These are phyloP conservation scores for Dipodascopsis uninucleata DNA, from an alignment of 805 yeast species.

Conservation along the genomic window DNA sequence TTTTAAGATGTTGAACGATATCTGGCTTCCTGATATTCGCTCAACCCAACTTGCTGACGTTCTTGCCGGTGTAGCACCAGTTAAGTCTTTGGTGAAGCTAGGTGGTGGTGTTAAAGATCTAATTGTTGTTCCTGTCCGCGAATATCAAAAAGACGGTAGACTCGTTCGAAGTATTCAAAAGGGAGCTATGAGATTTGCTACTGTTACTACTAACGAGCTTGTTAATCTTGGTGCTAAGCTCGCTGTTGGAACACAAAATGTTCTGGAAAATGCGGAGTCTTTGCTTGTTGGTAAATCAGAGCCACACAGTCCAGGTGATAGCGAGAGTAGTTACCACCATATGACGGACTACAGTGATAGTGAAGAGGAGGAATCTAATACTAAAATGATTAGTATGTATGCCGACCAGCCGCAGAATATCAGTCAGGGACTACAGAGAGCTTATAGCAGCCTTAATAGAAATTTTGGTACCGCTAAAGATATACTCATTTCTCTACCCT, in stretches of 20 bases:
- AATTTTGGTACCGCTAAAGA: constrained; percentile 64
- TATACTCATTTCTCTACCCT: constrained; percentile 56
- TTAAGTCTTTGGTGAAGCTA: constrained; percentile 68
- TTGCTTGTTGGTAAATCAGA: constrained; percentile 57
- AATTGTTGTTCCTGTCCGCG: constrained; percentile 67
- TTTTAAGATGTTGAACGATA: constrained; percentile 52
- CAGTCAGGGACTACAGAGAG: constrained; percentile 69
- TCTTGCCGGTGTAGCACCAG: constrained; percentile 78
- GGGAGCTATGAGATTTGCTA: constrained; percentile 70
- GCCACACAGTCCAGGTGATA: constrained; percentile 6
- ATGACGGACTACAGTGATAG: constrained; percentile 29
- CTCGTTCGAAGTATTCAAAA: constrained; percentile 65
- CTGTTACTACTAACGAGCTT: constrained; percentile 74
- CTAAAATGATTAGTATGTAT: constrained; percentile 59
- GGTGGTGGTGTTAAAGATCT: constrained; percentile 76
- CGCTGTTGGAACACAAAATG: constrained; percentile 82
- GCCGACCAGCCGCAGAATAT: constrained; percentile 77
- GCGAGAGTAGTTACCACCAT: constrained; percentile 1
- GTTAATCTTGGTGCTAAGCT: constrained; percentile 77
- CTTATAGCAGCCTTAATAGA: constrained; percentile 66
- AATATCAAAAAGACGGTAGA: constrained; percentile 70
- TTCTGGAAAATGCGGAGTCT: constrained; percentile 76
- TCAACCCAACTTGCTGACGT: constrained; percentile 78
- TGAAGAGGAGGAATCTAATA: constrained; percentile 38
- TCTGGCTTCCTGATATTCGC: constrained; percentile 86